Evolutionary conservation across 768 basidiomycete genomes (phyloP), one percentile per base, ranked within the genome.

Genomic region (Suillus subaureus): DNA sequence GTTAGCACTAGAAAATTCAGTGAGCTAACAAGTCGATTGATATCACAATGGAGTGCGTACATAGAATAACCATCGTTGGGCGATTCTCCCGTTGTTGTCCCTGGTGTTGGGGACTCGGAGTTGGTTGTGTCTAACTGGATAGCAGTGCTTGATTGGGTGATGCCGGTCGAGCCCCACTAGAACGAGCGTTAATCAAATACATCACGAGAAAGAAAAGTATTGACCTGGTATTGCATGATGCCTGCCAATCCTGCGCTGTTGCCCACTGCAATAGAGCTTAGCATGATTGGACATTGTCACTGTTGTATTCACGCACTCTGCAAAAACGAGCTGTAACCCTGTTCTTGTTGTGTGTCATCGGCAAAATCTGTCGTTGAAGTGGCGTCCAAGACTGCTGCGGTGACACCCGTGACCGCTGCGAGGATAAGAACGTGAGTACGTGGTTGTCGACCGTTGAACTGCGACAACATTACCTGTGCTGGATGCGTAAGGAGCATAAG

Each of bases 41-140:
- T 6, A 11, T 21, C 26, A 60, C 26, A 42, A 40, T 4, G 26
- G 18, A 13, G 18, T 33, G 60, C 78, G 52, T 42, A 78, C 77
- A 64, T 78, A 51, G 80, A 79, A 69, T 90, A 90, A 72, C 89
- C 89, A 74, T 90, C 89, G 61, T 88, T 86, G 23, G 89, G 89
- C 3, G 87, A 86, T 18, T 79, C 63, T 6, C 84, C 86, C n/a
- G 71, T 75, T 71, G 18, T 70, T 70, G 33, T 66, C 31, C 33
- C 74, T 7, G 75, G 67, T 33, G 33, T 33, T 33, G 33, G 33
- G 33, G 33, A 33, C 33, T 33, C 33, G 33, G 77, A 28, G 31
- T 72, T 67, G 6, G 80, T 85, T 11, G 78, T 77, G 52, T 60
- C 57, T 42, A 60, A 35, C 57, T 60, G 75, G 61, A 89, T 80